A percentile compares a stretch with the other conserved stretches of the same genome.
Evolutionary conservation across 345 rosid genomes (phyloP).

Genomic region (Citrus sp.): DNA sequence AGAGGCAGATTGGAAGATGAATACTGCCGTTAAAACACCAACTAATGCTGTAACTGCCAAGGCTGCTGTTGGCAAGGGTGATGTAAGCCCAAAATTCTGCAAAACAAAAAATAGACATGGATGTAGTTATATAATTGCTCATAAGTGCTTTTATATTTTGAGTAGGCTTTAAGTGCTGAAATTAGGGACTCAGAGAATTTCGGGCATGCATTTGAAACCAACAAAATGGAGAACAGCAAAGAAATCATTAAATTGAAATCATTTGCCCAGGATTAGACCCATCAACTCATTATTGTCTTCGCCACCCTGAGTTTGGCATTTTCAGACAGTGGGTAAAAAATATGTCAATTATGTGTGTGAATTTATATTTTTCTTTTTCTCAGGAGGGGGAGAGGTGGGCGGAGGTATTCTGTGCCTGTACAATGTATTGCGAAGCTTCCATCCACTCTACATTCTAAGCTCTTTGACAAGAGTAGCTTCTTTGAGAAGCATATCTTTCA

Average conservation of each 20-base stretch:
- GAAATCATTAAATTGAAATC: neutral
- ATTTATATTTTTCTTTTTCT: too few species aligned
- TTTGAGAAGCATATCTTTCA: neutral
- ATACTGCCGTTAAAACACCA: conserved; percentile 72
- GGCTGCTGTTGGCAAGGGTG: conserved; percentile 80
- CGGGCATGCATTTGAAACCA: neutral
- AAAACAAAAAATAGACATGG: conserved; percentile 6
- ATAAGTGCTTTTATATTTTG: neutral
- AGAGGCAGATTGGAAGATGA: conserved; percentile 91
- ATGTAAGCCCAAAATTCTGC: conserved; percentile 86
- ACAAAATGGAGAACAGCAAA: neutral
- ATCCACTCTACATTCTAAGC: neutral
- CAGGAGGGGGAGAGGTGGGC: too few species aligned
- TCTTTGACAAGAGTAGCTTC: neutral
- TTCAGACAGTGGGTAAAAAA: neutral
- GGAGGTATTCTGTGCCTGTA: too few species aligned
- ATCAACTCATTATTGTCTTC: neutral
- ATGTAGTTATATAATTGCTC: neutral
- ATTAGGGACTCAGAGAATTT: neutral
- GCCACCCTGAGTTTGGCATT: neutral
- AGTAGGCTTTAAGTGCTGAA: neutral
- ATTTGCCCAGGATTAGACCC: neutral
- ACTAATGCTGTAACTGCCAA: conserved; percentile 78
- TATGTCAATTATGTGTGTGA: neutral
- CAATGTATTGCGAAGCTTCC: neutral